These are phyloP conservation scores for Eucalyptus albens DNA, from an alignment of 345 rosid genomes.

Conservation along the genomic window DNA sequence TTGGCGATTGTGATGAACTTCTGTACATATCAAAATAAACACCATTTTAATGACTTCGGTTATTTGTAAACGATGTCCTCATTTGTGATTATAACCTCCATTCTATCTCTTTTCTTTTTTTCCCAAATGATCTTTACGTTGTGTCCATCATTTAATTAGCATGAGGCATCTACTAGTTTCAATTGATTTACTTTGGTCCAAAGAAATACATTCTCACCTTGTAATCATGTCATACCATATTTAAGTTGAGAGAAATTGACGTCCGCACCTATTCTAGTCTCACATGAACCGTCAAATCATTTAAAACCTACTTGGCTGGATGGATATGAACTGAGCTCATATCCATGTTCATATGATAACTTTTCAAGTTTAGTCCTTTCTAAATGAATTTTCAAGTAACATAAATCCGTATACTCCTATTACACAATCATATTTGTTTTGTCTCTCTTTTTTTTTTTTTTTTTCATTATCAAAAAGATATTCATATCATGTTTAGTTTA, in stretches of 20 bases:
- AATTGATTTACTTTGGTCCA: not conserved
- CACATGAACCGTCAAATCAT: not conserved
- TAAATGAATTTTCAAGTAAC: not conserved
- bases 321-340: not conserved
- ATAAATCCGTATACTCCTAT: not conserved
- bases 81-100: not conserved
- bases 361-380: not conserved
- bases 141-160: not conserved
- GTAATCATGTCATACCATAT: not conserved
- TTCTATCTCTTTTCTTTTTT: not conserved
- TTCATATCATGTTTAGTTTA: no score
- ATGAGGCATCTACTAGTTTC: rapidly evolving
- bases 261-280: not conserved
- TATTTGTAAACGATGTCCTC: not conserved
- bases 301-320: not conserved
- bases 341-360: rapidly evolving
- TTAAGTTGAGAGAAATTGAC: not conserved
- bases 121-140: not conserved
- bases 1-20: not conserved
- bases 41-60: not conserved
- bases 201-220: no score
- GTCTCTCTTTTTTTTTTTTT: not conserved
- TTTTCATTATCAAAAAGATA: not conserved
- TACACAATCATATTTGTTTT: not conserved
- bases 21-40: not conserved